Percentiles rank a stretch among this genome's conserved stretches.
Evolutionary conservation across 306 rosid species (phyloP).

Genomic region (Pyrus bretschneideri): DNA sequence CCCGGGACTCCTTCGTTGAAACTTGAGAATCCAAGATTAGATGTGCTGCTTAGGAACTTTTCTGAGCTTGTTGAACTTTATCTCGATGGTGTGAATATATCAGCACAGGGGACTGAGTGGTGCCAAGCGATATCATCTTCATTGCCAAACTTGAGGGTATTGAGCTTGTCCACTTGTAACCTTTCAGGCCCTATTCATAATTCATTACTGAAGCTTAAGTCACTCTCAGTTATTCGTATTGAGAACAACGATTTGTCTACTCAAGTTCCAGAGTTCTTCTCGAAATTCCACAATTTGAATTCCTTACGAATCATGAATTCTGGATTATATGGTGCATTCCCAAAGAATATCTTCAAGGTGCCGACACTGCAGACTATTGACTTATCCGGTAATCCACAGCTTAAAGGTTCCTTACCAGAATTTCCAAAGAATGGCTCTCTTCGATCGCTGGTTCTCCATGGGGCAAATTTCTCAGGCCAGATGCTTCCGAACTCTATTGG

Average conservation of each 20-base stretch:
- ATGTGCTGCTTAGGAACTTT: slow-evolving; percentile 14
- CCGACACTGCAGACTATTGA: no score
- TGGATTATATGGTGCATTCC: neutral
- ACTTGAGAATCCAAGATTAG: slow-evolving; percentile 19
- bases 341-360: no score
- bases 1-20: neutral
- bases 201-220: slow-evolving; percentile 9
- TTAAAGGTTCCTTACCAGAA: no score
- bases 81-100: slow-evolving; percentile 42
- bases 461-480: slow-evolving; percentile 12
- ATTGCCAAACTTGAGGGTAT: slow-evolving; percentile 6
- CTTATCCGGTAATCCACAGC: no score
- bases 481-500: slow-evolving; percentile 22
- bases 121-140: slow-evolving; percentile 20
- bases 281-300: slow-evolving; percentile 18
- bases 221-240: slow-evolving; percentile 17
- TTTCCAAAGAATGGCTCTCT: neutral
- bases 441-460: neutral
- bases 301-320: neutral
- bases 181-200: neutral
- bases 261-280: slow-evolving; percentile 13
- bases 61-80: slow-evolving; percentile 20
- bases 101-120: slow-evolving; percentile 42
- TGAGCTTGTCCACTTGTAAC: slow-evolving; percentile 11
- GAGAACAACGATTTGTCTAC: neutral